These are phyloP conservation scores for Lanmaoa pseudosensibilis DNA, from an alignment of 768 basidiomycete genomes.

Conservation along the genomic window DNA sequence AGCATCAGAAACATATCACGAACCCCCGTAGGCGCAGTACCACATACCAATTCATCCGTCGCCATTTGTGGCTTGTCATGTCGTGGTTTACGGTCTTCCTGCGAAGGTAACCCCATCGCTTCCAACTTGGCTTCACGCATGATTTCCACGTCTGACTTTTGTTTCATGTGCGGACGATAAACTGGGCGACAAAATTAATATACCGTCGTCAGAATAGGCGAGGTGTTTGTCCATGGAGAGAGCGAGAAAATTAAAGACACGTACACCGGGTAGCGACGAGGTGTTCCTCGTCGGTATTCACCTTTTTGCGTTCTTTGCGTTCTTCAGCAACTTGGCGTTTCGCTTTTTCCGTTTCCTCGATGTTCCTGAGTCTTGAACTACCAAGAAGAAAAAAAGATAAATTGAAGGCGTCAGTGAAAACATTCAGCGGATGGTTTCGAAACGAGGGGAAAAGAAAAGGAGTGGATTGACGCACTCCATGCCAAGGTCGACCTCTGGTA, in stretches of 20 bases:
- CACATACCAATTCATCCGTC: constrained; percentile 83
- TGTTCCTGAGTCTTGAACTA: constrained; percentile 89
- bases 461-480: constrained; percentile 76
- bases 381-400: too few species aligned
- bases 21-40: not conserved
- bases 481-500: constrained; percentile 96
- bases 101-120: constrained; percentile 72
- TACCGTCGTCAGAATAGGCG: not conserved
- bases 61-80: constrained; percentile 74
- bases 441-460: not conserved
- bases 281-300: constrained; percentile 72
- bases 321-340: constrained; percentile 83
- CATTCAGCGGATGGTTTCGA: not conserved
- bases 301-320: constrained; percentile 56
- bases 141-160: constrained; percentile 87
- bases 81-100: constrained; percentile 39
- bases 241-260: constrained; percentile 27
- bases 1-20: not conserved
- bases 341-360: constrained; percentile 96
- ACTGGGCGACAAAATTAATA: constrained; percentile 44
- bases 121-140: constrained; percentile 84
- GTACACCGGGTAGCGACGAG: constrained; percentile 85
- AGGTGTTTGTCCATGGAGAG: not conserved
- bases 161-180: constrained; percentile 77
- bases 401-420: too few species aligned